Percentiles rank a stretch among this genome's conserved stretches.
Conservation (phyloP, 352 stramenopile genomes). For the Pythium brachiatum region DNA sequence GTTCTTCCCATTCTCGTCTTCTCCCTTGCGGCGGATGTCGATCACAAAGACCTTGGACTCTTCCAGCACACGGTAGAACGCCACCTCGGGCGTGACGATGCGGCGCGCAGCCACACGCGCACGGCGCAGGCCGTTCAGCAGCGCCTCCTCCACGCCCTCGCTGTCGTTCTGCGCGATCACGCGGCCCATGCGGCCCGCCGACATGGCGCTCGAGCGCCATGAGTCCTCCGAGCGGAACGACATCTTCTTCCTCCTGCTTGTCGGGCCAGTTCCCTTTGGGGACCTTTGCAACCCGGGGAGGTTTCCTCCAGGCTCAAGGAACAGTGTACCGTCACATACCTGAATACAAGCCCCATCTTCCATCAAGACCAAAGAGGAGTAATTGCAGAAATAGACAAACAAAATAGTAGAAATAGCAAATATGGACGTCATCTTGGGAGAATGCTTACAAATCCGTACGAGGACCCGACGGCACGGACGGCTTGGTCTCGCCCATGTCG, state of each 20-base stretch:
- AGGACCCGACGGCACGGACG: slow-evolving; percentile 30
- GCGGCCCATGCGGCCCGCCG: slow-evolving; percentile 21
- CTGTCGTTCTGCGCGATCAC: slow-evolving; percentile 24
- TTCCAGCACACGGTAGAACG: slow-evolving; percentile 69
- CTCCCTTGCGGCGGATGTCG: slow-evolving; percentile 26
- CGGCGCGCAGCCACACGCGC: slow-evolving; percentile 2
- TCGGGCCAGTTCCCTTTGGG: background rate
- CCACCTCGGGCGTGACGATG: slow-evolving; percentile 38
- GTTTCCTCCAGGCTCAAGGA: slow-evolving; percentile 5
- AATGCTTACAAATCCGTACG: slow-evolving; percentile 58
- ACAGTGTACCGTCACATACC: background rate
- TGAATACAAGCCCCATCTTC: slow-evolving; percentile 8
- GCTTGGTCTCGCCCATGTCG: slow-evolving; percentile 32
- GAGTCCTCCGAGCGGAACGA: slow-evolving; percentile 28
- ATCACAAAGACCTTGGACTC: slow-evolving; percentile 67
- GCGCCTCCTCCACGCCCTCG: slow-evolving; percentile 24
- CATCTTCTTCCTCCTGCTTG: slow-evolving; percentile 1
- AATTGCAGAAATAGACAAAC: background rate
- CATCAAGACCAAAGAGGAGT: background rate
- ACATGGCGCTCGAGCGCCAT: slow-evolving; percentile 27
- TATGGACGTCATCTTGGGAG: background rate
- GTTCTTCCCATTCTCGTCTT: background rate
- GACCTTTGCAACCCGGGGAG: background rate
- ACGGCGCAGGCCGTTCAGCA: slow-evolving; percentile 16
- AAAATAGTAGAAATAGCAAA: slow-evolving; percentile 5